Evolutionary conservation across 768 basidiomycete genomes (phyloP), one percentile per base, ranked within the genome.

Genomic region (Termitomyces sp.): DNA sequence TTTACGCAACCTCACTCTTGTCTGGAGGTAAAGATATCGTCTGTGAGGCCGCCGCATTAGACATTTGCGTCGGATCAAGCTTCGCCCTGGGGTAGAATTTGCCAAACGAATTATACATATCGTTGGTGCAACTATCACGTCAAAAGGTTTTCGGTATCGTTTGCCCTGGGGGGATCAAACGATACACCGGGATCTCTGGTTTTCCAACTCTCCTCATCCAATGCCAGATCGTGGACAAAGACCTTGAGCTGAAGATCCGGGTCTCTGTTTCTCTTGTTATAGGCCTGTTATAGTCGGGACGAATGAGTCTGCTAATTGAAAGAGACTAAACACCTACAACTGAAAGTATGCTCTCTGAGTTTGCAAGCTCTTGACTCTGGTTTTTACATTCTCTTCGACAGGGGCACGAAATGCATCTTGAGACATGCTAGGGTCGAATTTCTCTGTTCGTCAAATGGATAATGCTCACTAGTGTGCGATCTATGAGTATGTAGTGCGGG

Each of bases 221-320:
- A 81, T 3, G 86, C 79, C 67, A 81, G 82, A 32, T 83, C 85
- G 51, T 86, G 82, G 1, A 86, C 80, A 58, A 69, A 76, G 31
- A 82, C 59, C 17, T 72, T 68, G 41, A 70, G 48, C 21, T 62
- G 56, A 17, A 57, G 50, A n/a, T 31, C 31, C 17, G 54, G 58
- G 17, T 57, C 53, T 11, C 68, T 64, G 44, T 57, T 59, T 34
- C 37, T 56, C 45, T 57, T 59, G 47, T 56, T 23, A 43, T 62
- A 51, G 23, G 59, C 59, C 55, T 62, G 34, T 21, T 50, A 12
- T 21, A 16, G 16, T 31, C 34, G 21, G 31, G 14, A 54, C 40
- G 66, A 67, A 51, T 29, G 17, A 8, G 4, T 14, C 5, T 19
- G 14, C 9, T 17, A 16, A 31, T 3, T 32, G 29, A 25, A 23